Evolutionary conservation across 805 yeast genomes (phyloP), one percentile per base, ranked within the genome.

Genomic region (Tanozyma kutaoensis): DNA sequence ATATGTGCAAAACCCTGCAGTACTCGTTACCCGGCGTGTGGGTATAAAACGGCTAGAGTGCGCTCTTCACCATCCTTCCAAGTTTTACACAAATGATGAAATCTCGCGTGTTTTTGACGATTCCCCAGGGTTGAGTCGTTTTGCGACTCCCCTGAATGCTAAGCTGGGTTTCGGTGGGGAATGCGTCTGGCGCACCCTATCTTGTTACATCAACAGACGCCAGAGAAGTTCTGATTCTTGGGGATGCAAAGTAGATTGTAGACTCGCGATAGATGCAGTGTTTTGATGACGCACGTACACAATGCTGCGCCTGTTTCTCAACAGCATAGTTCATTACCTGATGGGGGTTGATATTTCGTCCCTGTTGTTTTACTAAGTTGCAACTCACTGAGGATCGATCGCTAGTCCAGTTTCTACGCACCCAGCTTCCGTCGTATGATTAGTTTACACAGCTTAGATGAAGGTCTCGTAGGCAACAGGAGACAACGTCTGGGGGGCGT

Each of bases 391-490:
- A n/a, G n/a, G n/a, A n/a, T n/a, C n/a, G n/a, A n/a, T n/a, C n/a
- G n/a, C n/a, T n/a, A n/a, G n/a, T n/a, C n/a, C n/a, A n/a, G n/a
- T n/a, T n/a, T n/a, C n/a, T n/a, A n/a, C n/a, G n/a, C n/a, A n/a
- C n/a, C n/a, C n/a, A n/a, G n/a, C n/a, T n/a, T n/a, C n/a, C n/a
- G n/a, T n/a, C n/a, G n/a, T n/a, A n/a, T n/a, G n/a, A n/a, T n/a
- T n/a, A n/a, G n/a, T n/a, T n/a, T n/a, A n/a, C n/a, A n/a, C n/a
- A n/a, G n/a, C n/a, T 79, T 85, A 91, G 72, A 91, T 91, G 80
- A 77, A 88, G 61, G 98, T 91, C 76, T 91, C 99, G 80, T 91
- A 91, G 61, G 98, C 79, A 71, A 84, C 86, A 68, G 99, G 97
- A 59, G 95, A 91, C 68, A 91, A 76, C 54, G 95, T 86, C 66